These are phyloP conservation scores for Amanita subjunquillea DNA, from an alignment of 768 basidiomycete genomes.

Conservation along the genomic window DNA sequence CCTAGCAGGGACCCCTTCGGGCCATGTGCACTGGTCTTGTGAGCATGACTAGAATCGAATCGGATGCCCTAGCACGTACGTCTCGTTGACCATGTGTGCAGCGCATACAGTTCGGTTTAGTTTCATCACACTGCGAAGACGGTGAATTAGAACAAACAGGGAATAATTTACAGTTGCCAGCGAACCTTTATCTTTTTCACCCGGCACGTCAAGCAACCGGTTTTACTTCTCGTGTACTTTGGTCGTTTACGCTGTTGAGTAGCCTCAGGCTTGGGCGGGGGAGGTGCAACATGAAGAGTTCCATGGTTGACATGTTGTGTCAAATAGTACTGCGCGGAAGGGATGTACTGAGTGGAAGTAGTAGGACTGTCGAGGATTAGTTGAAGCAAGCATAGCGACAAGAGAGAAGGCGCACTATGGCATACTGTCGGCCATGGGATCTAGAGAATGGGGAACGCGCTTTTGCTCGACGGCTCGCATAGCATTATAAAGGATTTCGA, in stretches of 20 bases:
- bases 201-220: constrained; percentile 89
- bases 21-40: constrained; percentile 64
- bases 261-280: constrained; percentile 38
- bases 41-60: constrained; percentile 1
- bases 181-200: constrained; percentile 90
- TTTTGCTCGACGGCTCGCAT: constrained; percentile 30
- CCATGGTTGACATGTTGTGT: constrained; percentile 22
- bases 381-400: constrained; percentile 9
- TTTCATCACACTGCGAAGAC: constrained; percentile 70
- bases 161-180: constrained; percentile 6
- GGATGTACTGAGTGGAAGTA: constrained; percentile 28
- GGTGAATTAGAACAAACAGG: not conserved
- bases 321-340: constrained; percentile 29
- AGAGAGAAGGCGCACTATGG: constrained; percentile 36
- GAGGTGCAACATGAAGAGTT: constrained; percentile 37
- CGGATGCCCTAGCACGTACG: constrained; percentile 27
- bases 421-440: constrained; percentile 40
- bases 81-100: constrained; percentile 82
- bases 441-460: constrained; percentile 27
- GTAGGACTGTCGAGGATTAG: constrained; percentile 19
- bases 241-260: constrained; percentile 60
- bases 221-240: constrained; percentile 92
- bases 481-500: constrained; percentile 39
- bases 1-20: constrained; percentile 63
- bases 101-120: constrained; percentile 78